Conservation (phyloP, 495 filamentous ascomycete genomes). For the Penicillium riverlandense region DNA sequence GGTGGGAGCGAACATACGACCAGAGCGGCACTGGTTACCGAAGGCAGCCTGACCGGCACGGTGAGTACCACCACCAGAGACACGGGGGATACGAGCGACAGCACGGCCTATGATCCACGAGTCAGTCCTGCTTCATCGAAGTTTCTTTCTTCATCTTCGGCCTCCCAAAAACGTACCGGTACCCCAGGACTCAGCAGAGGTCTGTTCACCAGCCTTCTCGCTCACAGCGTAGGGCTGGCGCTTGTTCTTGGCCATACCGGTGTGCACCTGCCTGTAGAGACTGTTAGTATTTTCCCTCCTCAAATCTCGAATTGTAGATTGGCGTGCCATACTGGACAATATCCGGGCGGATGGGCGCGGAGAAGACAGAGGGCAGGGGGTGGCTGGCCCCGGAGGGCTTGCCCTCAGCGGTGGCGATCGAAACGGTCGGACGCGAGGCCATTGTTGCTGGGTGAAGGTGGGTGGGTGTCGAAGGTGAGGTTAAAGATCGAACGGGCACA, state of each 20-base stretch:
- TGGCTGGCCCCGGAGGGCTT: constrained; percentile 76
- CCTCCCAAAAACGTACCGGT: constrained; percentile 66
- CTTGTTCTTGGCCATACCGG: constrained; percentile 99
- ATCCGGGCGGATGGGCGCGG: constrained; percentile 92
- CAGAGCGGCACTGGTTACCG: constrained; percentile 99
- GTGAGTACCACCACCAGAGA: constrained; percentile 99
- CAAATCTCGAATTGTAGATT: constrained; percentile 7
- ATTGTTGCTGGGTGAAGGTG: constrained; percentile 51
- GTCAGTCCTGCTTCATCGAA: neutral
- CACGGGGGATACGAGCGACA: constrained; percentile 99
- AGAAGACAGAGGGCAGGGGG: constrained; percentile 91
- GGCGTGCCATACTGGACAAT: constrained; percentile 75
- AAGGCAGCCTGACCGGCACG: constrained; percentile 99
- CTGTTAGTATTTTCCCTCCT: constrained; percentile 31
- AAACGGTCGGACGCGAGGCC: constrained; percentile 91
- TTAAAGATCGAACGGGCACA: constrained; percentile 35
- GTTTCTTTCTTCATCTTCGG: constrained; percentile 4
- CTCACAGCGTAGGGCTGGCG: constrained; percentile 98
- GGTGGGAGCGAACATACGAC: constrained; percentile 99
- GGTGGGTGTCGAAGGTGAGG: constrained; percentile 40
- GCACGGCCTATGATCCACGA: constrained; percentile 65
- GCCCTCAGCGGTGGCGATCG: constrained; percentile 89
- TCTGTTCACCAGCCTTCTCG: constrained; percentile 99
- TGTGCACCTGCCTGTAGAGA: constrained; percentile 68
- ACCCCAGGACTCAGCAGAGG: constrained; percentile 99